Conservation (phyloP, 2,329 filamentous ascomycete genomes). For the Phialocephala sp. region DNA sequence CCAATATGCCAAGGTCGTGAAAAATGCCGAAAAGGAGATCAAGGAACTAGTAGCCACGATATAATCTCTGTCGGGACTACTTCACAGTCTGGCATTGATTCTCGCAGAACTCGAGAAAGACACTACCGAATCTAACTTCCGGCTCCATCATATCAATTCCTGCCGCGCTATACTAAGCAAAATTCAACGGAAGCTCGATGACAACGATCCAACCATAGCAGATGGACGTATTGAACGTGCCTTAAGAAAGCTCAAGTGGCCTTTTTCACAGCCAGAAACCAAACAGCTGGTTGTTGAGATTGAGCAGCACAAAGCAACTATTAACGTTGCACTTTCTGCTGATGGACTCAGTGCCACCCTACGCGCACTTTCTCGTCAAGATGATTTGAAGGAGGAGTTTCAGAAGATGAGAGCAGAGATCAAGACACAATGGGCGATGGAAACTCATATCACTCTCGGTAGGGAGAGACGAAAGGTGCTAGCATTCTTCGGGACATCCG, state of each 20-base stretch:
- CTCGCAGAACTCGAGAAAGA: conserved; percentile 15
- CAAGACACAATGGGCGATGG: background rate
- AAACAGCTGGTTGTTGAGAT: conserved; percentile 26
- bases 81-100: conserved; percentile 19
- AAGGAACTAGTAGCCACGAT: conserved; percentile 11
- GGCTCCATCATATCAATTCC: conserved; percentile 24
- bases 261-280: conserved; percentile 16
- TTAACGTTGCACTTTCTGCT: conserved; percentile 22
- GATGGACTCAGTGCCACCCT: conserved; percentile 3
- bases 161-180: conserved; percentile 26
- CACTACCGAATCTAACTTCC: too few relatives aligned
- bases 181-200: conserved; percentile 18
- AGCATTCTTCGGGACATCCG: background rate
- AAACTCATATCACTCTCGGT: background rate
- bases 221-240: background rate
- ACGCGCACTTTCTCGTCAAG: conserved; percentile 3
- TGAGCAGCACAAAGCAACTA: conserved; percentile 28
- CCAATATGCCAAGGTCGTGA: conserved; percentile 18
- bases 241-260: conserved; percentile 25
- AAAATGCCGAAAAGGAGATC: conserved; percentile 19
- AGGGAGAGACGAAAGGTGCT: conserved; percentile 9
- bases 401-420: background rate
- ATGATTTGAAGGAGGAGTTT: background rate
- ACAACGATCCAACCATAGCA: background rate
- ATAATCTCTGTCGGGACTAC: conserved; percentile 13